Conservation (phyloP, 78 protist genomes). For the Chrysochromulina parva region DNA sequence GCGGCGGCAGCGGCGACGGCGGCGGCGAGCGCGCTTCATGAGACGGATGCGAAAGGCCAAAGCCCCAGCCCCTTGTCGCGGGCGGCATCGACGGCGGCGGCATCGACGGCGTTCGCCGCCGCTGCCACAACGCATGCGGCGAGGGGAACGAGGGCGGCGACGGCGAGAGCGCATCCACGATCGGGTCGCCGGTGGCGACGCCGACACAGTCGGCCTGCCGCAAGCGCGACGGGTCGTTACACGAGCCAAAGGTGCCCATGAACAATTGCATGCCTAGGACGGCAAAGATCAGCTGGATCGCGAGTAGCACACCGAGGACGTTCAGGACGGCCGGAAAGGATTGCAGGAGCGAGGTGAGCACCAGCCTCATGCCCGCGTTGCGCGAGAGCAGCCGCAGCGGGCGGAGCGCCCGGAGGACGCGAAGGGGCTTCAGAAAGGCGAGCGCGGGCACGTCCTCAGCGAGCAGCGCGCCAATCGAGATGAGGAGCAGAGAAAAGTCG, state of each 20-base stretch:
- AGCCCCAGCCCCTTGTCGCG: too few relatives aligned
- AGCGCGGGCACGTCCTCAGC: neutral
- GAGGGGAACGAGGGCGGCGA: too few relatives aligned
- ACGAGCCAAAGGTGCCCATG: neutral
- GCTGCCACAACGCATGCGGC: too few relatives aligned
- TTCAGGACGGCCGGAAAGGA: neutral
- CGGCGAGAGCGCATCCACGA: too few relatives aligned
- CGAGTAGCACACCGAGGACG: neutral
- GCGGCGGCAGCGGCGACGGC: too few relatives aligned
- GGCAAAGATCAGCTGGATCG: neutral
- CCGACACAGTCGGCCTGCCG: too few relatives aligned
- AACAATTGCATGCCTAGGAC: neutral
- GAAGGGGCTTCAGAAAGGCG: neutral
- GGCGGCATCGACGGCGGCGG: too few relatives aligned
- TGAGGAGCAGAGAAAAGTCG: slow-evolving; percentile 40
- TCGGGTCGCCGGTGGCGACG: too few relatives aligned
- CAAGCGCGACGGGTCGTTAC: neutral
- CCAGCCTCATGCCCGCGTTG: neutral
- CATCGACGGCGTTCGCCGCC: too few relatives aligned
- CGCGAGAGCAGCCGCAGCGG: neutral
- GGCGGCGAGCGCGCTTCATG: too few relatives aligned
- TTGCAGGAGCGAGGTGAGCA: neutral
- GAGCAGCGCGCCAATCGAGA: neutral
- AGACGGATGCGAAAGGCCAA: too few relatives aligned
- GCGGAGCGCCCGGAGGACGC: neutral